Conservation (phyloP, 192 early-diverging fungal species). For the Phlyctochytrium bullatum region DNA sequence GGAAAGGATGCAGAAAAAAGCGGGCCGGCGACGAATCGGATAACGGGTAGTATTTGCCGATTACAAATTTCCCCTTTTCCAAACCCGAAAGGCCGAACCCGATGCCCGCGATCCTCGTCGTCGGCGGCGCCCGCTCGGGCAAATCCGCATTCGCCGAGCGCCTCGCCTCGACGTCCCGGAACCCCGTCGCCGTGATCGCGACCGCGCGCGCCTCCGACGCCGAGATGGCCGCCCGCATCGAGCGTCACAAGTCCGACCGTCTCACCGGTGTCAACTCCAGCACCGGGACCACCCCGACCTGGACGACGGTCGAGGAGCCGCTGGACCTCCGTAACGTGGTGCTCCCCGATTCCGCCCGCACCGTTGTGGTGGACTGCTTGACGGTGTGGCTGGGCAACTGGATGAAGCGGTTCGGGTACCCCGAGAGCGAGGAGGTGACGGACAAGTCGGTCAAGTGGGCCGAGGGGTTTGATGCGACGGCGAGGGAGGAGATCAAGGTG, state of each 20-base stretch:
- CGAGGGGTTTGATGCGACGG: conserved; percentile 15
- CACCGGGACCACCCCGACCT: background rate
- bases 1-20: too few species aligned
- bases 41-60: too few species aligned
- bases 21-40: too few species aligned
- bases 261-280: background rate
- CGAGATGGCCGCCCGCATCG: conserved; percentile 27
- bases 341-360: background rate
- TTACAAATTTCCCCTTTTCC: too few species aligned
- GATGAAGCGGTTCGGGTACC: conserved; percentile 16
- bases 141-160: conserved; percentile 32
- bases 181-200: conserved; percentile 14
- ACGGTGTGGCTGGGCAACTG: conserved; percentile 28
- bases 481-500: conserved; percentile 19
- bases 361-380: conserved; percentile 27
- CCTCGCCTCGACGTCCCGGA: conserved; percentile 12
- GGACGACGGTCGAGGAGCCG: conserved; percentile 11
- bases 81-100: background rate
- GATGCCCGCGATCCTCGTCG: conserved; percentile 13
- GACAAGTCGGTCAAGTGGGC: conserved; percentile 24
- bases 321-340: conserved; percentile 2
- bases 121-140: conserved; percentile 28
- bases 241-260: conserved; percentile 15
- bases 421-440: conserved; percentile 12
- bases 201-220: conserved; percentile 25